These are phyloP conservation scores for Phialophora verrucosa DNA, from an alignment of 2,329 filamentous ascomycete genomes.

Conservation along the genomic window DNA sequence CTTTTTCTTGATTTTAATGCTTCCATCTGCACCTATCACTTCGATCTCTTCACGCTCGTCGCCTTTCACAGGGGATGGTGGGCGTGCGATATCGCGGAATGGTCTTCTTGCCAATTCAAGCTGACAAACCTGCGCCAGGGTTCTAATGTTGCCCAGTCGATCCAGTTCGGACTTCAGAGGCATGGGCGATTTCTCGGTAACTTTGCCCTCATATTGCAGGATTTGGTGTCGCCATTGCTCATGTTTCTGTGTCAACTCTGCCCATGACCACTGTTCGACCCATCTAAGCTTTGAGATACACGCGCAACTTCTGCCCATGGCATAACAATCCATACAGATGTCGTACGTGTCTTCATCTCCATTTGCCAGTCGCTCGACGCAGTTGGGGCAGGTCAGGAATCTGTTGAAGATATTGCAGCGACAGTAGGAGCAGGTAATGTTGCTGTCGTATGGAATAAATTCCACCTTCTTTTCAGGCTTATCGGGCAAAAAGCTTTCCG, in stretches of 20 bases:
- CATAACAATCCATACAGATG: constrained; percentile 97
- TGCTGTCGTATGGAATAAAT: constrained; percentile 81
- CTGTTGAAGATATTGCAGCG: constrained; percentile 96
- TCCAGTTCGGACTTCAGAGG: constrained; percentile 73
- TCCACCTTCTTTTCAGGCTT: constrained; percentile 69
- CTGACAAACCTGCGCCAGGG: constrained; percentile 91
- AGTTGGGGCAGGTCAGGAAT: constrained; percentile 89
- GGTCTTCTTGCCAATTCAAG: constrained; percentile 80
- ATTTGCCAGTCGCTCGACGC: constrained; percentile 68
- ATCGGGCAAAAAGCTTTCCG: constrained; percentile 79
- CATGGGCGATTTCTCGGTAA: constrained; percentile 70
- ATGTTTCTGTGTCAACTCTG: constrained; percentile 75
- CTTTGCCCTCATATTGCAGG: constrained; percentile 71
- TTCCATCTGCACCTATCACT: constrained; percentile 66
- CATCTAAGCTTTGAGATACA: constrained; percentile 86
- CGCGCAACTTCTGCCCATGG: constrained; percentile 91
- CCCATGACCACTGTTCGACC: constrained; percentile 93
- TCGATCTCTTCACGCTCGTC: constrained; percentile 51
- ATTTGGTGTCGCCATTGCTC: constrained; percentile 82
- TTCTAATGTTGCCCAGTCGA: constrained; percentile 69
- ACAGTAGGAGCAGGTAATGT: constrained; percentile 94
- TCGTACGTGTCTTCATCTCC: constrained; percentile 88
- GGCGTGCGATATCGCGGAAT: constrained; percentile 79
- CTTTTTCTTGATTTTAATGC: constrained; percentile 66
- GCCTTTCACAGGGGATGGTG: constrained; percentile 46